Evolutionary conservation across 371 early-diverging fungal species (phyloP).

Genomic region (Mortierella sp.): DNA sequence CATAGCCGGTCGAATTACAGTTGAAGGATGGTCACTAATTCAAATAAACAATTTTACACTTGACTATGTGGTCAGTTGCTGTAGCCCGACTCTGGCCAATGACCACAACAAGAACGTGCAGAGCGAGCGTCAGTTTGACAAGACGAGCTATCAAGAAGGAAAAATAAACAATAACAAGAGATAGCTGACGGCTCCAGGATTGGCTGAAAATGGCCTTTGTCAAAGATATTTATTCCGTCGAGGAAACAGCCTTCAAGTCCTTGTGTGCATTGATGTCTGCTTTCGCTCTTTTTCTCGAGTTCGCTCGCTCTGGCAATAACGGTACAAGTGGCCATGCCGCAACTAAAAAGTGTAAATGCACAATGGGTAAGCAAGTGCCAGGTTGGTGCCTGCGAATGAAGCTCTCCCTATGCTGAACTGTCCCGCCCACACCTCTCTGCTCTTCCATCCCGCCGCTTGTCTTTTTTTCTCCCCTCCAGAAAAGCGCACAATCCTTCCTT

Average conservation of each 20-base stretch:
- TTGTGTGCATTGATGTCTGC: background rate
- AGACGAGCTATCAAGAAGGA: background rate
- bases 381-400: background rate
- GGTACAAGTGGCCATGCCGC: background rate
- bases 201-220: background rate
- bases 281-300: background rate
- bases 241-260: too few species aligned
- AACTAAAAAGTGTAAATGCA: background rate
- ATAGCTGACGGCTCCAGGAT: background rate
- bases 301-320: background rate
- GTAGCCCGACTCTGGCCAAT: too few species aligned
- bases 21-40: background rate
- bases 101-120: background rate
- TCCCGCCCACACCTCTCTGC: background rate
- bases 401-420: background rate
- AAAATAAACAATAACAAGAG: background rate
- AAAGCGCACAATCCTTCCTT: background rate
- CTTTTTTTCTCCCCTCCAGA: background rate
- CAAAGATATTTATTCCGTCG: background rate
- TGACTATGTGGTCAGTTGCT: background rate
- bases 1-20: background rate
- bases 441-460: background rate
- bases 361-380: background rate
- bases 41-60: background rate
- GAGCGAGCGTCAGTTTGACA: background rate